These are phyloP conservation scores for Pseudogymnoascus pannorum DNA, from an alignment of 2,329 filamentous ascomycete genomes.

Conservation along the genomic window DNA sequence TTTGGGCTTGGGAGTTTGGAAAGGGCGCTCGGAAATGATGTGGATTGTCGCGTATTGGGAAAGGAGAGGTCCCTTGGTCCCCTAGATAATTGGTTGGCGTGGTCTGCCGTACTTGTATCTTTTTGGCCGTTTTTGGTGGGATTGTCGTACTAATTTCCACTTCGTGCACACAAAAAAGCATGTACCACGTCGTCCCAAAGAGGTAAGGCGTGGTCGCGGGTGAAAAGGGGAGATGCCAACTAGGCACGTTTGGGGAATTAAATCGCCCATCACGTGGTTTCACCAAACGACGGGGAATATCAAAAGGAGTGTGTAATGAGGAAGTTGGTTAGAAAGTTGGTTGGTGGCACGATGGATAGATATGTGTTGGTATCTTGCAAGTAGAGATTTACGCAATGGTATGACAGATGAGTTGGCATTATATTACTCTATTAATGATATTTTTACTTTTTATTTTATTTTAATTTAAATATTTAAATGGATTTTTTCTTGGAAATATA, in stretches of 20 bases:
- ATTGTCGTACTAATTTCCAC: constrained; percentile 1
- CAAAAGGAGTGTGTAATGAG: not conserved
- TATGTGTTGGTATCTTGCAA: too few relatives aligned
- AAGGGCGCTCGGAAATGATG: constrained; percentile 8
- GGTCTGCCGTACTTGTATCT: not conserved
- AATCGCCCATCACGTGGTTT: not conserved
- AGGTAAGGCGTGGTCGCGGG: not conserved
- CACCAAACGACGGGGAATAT: not conserved
- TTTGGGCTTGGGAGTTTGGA: constrained; percentile 6
- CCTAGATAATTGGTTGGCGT: not conserved
- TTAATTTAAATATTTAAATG: too few relatives aligned
- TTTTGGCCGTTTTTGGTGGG: not conserved
- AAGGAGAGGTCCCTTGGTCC: constrained; percentile 7
- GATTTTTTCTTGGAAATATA: too few relatives aligned
- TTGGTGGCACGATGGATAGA: too few relatives aligned
- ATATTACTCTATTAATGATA: too few relatives aligned
- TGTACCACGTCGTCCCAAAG: not conserved
- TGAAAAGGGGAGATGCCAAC: constrained; percentile 3
- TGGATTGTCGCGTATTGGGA: constrained; percentile 7
- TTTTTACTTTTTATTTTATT: too few relatives aligned
- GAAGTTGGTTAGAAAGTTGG: not conserved
- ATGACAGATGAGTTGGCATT: too few relatives aligned
- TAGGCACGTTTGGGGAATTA: not conserved
- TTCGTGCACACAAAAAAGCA: not conserved
- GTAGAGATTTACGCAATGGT: too few relatives aligned